Evolutionary conservation across 306 rosid species (phyloP), one percentile per base, ranked within the genome.

Genomic region (Glycine tomentella): DNA sequence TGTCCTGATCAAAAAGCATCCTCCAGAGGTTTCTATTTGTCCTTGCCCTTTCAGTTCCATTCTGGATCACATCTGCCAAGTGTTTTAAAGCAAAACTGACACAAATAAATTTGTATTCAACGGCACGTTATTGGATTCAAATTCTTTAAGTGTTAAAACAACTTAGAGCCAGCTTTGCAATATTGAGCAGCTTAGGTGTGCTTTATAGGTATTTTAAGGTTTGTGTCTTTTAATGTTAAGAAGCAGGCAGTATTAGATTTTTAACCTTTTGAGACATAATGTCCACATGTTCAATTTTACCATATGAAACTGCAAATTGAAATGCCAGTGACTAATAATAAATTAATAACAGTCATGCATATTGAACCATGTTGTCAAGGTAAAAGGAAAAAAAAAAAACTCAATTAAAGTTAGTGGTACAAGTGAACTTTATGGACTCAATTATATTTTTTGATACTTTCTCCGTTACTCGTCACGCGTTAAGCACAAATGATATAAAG

Each of bases 1-100:
- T 84, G 87, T 91, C 69, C 84, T 91, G 59, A 90, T 93, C 67
- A 90, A 91, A 88, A 91, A 91, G 44, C 85, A 89, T 80, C 93
- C 98, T 80, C 90, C 94, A 38, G 86, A 91, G 94, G 97, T 91
- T 86, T 85, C 33, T 38, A n/a, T 40, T 40, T 7, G 8, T 66
- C 14, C 33, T 40, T 7, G 51, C 15, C 51, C 51, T 66, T 66
- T 38, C 70, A 64, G 2, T 63, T 63, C 11, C 48, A 25, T 59
- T 59, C n/a, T 59, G 7, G 48, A 63, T 64, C 49, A 64, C 36
- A 64, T 34, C 20, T 64, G 25, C 10, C 9, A 13, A 6, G 49
- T 36, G 8, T 34, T 63, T 12, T 61, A 33, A 31, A 9, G 6
- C 40, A 57, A 16, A 16, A 9, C 65, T 20, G 7, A 33, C 67